Base-by-base conservation (phyloP, 345 rosid genomes). In the Isatis tinctoria region DNA sequence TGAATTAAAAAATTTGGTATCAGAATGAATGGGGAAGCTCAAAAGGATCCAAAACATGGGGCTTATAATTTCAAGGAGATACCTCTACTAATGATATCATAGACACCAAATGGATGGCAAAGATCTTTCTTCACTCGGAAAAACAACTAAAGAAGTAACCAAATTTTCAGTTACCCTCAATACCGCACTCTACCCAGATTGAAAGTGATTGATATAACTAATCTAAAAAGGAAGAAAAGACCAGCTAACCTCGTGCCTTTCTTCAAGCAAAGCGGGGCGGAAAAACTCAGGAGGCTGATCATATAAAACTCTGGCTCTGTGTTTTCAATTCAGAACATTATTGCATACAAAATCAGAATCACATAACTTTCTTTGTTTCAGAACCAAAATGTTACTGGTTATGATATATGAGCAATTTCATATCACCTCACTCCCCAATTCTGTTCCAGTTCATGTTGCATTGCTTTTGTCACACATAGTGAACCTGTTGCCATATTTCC, bases 281-380 rank as follows among this genome's bases (percentile, higher is more conserved):
- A 95, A 91, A 79, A 95, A 95, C 78, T 90, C 97, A 49, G 98
- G 97, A 78, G 99, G 97, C 66, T 89, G 97, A 84, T 95, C 98
- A 79, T 95, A 90, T 65, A 95, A 78, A 54, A 95, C 96, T 61
- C 69, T 62, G 26, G 99, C 97, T 49, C 99, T 95, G 69, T 78
- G 24, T 43, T 54, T 71, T 66, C 61, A 17, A 14, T 61, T 48
- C 45, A 71, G 26, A 71, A 58, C 58, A 60, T 30, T n/a, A 60
- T 33, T 51, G 14, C 49, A 70, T 5, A 59, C 16, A 3, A 60
- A 30, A 65, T 28, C 6, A 65, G 26, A 65, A 40, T 16, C 27
- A 60, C 57, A 22, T 20, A 39, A 20, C 60, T 33, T 48, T 53
- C 11, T 27, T 35, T 53, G 53, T 11, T 8, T 43, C 12, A 11